Percentiles rank a stretch among this genome's conserved stretches.
Evolutionary conservation across 2,329 filamentous ascomycete species (phyloP).

Genomic region (Metarhizium rileyi): DNA sequence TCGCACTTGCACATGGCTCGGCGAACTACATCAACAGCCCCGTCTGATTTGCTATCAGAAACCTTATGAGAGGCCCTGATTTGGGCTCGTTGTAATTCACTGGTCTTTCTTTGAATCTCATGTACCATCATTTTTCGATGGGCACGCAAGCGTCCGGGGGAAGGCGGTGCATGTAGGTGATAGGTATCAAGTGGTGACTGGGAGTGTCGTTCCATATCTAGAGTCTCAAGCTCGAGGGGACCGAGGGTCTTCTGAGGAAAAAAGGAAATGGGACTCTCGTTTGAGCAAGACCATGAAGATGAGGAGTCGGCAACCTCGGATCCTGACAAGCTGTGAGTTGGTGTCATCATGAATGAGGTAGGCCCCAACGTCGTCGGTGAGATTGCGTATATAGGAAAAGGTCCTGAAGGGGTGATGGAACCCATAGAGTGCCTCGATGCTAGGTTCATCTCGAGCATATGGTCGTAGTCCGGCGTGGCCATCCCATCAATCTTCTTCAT

Average conservation of each 20-base stretch:
- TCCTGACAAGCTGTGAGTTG: constrained; percentile 28
- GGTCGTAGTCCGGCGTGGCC: constrained; percentile 26
- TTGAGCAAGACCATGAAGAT: constrained; percentile 29
- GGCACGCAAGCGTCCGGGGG: constrained; percentile 23
- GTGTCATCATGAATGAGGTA: constrained; percentile 29
- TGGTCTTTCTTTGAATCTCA: constrained; percentile 33
- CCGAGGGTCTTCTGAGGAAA: constrained; percentile 24
- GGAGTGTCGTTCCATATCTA: constrained; percentile 27
- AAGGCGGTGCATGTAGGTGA: constrained; percentile 21
- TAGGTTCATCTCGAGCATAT: constrained; percentile 29
- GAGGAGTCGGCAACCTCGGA: constrained; percentile 28
- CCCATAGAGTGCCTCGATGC: constrained; percentile 23
- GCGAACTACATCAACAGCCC: constrained; percentile 26
- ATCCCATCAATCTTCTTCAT: constrained; percentile 26
- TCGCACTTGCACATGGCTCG: constrained; percentile 35
- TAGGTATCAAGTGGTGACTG: constrained; percentile 23
- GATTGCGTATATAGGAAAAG: constrained; percentile 25
- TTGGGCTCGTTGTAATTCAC: constrained; percentile 33
- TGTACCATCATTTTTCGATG: constrained; percentile 32
- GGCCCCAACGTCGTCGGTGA: constrained; percentile 23
- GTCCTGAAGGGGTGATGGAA: constrained; percentile 27
- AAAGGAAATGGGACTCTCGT: constrained; percentile 31
- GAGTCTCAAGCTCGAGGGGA: constrained; percentile 20
- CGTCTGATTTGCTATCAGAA: constrained; percentile 17
- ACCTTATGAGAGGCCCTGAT: constrained; percentile 22